Evolutionary conservation across 768 basidiomycete species (phyloP), one percentile per base, ranked within the genome.

Genomic region (Hygrophorus pudorinus): DNA sequence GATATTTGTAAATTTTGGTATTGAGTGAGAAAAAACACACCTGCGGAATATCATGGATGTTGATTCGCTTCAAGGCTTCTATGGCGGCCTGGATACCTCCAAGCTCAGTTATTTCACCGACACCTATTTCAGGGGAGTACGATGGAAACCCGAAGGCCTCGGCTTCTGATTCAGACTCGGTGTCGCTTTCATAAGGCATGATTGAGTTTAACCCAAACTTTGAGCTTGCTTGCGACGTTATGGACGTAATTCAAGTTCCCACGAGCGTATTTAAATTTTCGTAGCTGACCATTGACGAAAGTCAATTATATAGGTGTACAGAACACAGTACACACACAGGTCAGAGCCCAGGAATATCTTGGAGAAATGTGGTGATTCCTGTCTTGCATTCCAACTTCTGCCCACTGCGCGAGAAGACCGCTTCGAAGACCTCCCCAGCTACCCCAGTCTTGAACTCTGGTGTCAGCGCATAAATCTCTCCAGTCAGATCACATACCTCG

Each of bases 391-490:
- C 64, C 49, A 85, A 59, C 40, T 58, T 51, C 16, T 71, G 68
- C 20, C 66, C 65, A 46, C 57, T 78, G 45, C 64, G 70, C 17
- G 85, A 85, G 58, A 85, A 79, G 24, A 89, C 50, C 3, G 74
- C 61, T 50, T 82, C 78, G 46, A 85, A 78, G 5, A 68, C 67
- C 29, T 68, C 63, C 14, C 60, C 70, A 3, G 84, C 76, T 52
- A 81, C 75, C 5, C 59, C 60, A 12, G 74, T 72, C 86, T 90
- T 55, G 5, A 10, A 18, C 2, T 14, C 24, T n/a, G 27, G n/a
- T n/a, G 18, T 41, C 46, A 24, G n/a, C 40, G 27, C 24, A 43
- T 48, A 41, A 51, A 51, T 46, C 40, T 46, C 42, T 38, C 8
- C 35, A 27, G 41, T 32, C 20, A 35, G 13, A 17, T 28, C 42